Percentiles rank a stretch among this genome's conserved stretches.
These are phyloP conservation scores for Immersiella caudata DNA, from an alignment of 495 filamentous ascomycete genomes.

Conservation along the genomic window DNA sequence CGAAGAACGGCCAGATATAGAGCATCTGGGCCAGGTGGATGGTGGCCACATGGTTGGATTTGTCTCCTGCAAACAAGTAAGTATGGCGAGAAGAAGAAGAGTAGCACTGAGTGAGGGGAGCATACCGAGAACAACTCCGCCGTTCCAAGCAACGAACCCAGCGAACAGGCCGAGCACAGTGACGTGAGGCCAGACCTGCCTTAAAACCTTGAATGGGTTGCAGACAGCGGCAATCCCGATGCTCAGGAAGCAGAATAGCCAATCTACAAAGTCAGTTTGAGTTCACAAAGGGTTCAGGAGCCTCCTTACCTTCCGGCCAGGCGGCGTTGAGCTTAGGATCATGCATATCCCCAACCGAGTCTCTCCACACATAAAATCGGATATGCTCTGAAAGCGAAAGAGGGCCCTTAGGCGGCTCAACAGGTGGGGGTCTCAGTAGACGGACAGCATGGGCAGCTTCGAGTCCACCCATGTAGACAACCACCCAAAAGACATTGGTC, in stretches of 20 bases:
- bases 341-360: constrained; percentile 61
- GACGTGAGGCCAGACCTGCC: constrained; percentile 67
- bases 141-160: constrained; percentile 81
- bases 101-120: not conserved
- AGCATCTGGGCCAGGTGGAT: constrained; percentile 91
- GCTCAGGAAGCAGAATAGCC: constrained; percentile 58
- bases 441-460: constrained; percentile 60
- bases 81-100: constrained; percentile 1
- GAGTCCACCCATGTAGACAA: constrained; percentile 79
- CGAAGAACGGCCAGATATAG: constrained; percentile 87
- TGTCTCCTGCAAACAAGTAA: constrained; percentile 64
- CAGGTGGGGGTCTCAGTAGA: constrained; percentile 34
- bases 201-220: constrained; percentile 53
- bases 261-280: constrained; percentile 33
- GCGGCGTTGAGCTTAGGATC: constrained; percentile 63
- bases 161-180: constrained; percentile 68
- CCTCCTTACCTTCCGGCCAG: constrained; percentile 56
- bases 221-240: constrained; percentile 58
- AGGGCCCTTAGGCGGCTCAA: constrained; percentile 26
- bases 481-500: constrained; percentile 96
- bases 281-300: too few relatives aligned
- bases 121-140: constrained; percentile 85
- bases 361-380: constrained; percentile 38
- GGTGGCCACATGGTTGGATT: constrained; percentile 87
- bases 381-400: constrained; percentile 30